Percentiles rank a stretch among this genome's conserved stretches.
Conservation (phyloP, 208 protist genomes). For the Balamuthia mandrillaris region DNA sequence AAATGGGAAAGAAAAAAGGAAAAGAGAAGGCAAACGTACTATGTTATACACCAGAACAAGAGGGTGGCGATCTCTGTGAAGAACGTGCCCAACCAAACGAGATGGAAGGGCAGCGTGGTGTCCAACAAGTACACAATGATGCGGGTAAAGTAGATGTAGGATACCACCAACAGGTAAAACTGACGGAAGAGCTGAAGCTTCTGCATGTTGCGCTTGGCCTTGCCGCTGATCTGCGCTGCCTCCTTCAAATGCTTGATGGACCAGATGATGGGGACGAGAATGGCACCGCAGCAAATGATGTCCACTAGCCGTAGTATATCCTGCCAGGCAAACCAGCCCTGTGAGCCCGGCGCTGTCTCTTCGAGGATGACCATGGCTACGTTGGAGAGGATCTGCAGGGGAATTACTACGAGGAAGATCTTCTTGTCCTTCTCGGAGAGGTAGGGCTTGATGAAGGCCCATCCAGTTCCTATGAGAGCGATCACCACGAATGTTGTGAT, state of each 20-base stretch:
- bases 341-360: conserved; percentile 67
- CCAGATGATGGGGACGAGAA: conserved; percentile 77
- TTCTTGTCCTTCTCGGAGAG: conserved; percentile 71
- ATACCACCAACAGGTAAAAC: conserved; percentile 78
- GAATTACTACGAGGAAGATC: conserved; percentile 66
- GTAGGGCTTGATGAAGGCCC: conserved; percentile 76
- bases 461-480: conserved; percentile 73
- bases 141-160: conserved; percentile 81
- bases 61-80: conserved; percentile 10
- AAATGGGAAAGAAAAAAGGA: background rate
- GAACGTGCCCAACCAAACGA: background rate
- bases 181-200: conserved; percentile 74
- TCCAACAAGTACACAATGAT: conserved; percentile 67
- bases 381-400: conserved; percentile 71
- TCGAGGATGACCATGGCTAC: conserved; percentile 75
- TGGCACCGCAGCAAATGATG: conserved; percentile 77
- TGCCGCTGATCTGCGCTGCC: conserved; percentile 34
- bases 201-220: conserved; percentile 57
- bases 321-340: conserved; percentile 65
- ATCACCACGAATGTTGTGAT: conserved; percentile 72
- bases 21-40: background rate
- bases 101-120: conserved; percentile 4
- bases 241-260: conserved; percentile 70
- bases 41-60: background rate
- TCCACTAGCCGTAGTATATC: conserved; percentile 67